Base-by-base conservation (phyloP, 495 filamentous ascomycete species). In the Pyrenula massariospora region DNA sequence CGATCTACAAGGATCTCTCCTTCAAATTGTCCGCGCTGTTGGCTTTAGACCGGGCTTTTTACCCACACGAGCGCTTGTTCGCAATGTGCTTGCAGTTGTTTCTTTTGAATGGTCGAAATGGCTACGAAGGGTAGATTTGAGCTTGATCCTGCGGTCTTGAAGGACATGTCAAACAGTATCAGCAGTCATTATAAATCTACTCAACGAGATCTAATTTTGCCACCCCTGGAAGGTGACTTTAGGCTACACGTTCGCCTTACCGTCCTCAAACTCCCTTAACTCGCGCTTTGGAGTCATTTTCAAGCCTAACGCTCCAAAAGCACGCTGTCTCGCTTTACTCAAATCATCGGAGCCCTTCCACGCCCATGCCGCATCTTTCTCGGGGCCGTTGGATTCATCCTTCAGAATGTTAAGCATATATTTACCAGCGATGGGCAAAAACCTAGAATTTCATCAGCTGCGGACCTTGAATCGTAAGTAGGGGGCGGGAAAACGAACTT, bases 331-430 rank as follows among this genome's bases (percentile, higher is more conserved):
- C 31, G 31, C 31, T 42, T 42, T 42, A 42, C 31, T 15, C 31
- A 42, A 42, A 42, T 8, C 31, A 42, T 42, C 31, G 15, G 31
- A 42, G 31, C 31, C 15, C 60, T 69, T 72, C 69, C 69, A 71
- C 21, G 21, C 49, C 69, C 69, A 71, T 1, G 58, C 56, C 50
- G 54, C 22, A 54, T 70, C 67, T 50, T 66, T 69, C 54, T 65
- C 63, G 2, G 54, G 48, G 0, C 66, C 69, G 50, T 69, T 70
- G 47, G 62, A 58, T 19, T 49, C 47, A 2, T 54, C 53, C 24
- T 59, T 54, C 11, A 59, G 25, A 1, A 53, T 58, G 22, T 62
- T 42, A 15, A 42, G 31, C 31, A 42, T 61, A 24, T 60, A 59
- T 54, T 57, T 58, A 15, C 60, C 64, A 50, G 65, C 58, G 48